Conservation (phyloP, 2,329 filamentous ascomycete genomes). For the Cryphonectria naterciae region DNA sequence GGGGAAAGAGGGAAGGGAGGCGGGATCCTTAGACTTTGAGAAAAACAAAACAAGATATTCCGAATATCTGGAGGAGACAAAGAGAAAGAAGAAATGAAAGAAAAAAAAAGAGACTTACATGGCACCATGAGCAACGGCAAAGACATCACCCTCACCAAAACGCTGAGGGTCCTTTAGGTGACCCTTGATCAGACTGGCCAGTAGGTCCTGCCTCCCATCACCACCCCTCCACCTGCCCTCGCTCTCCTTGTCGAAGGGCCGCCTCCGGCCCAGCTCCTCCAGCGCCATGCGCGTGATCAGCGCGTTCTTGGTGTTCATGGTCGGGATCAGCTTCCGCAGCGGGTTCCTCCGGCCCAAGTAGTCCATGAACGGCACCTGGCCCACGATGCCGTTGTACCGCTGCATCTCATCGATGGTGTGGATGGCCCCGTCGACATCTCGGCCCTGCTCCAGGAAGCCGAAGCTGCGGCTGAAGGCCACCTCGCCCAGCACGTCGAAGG, state of each 20-base stretch:
- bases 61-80: too few relatives aligned
- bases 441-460: slow-evolving; percentile 54
- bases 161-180: slow-evolving; percentile 53
- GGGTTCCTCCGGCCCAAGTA: slow-evolving; percentile 53
- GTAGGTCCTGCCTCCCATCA: slow-evolving; percentile 53
- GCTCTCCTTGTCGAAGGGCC: slow-evolving; percentile 50
- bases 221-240: slow-evolving; percentile 45
- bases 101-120: slow-evolving; percentile 45
- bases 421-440: slow-evolving; percentile 56
- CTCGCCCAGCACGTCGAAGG: slow-evolving; percentile 56
- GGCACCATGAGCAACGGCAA: slow-evolving; percentile 60
- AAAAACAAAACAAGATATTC: too few relatives aligned
- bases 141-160: slow-evolving; percentile 57
- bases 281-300: slow-evolving; percentile 57
- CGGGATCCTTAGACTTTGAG: too few relatives aligned
- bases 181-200: slow-evolving; percentile 55
- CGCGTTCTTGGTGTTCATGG: slow-evolving; percentile 48
- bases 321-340: slow-evolving; percentile 48
- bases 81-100: too few relatives aligned
- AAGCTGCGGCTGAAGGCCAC: slow-evolving; percentile 56
- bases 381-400: slow-evolving; percentile 56
- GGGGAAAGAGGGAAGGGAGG: neutral
- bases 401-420: slow-evolving; percentile 56
- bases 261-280: slow-evolving; percentile 52
- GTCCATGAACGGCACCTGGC: slow-evolving; percentile 56